Evolutionary conservation across 1,139 yeast species (phyloP).

Genomic region (Candida buenavistaensis): DNA sequence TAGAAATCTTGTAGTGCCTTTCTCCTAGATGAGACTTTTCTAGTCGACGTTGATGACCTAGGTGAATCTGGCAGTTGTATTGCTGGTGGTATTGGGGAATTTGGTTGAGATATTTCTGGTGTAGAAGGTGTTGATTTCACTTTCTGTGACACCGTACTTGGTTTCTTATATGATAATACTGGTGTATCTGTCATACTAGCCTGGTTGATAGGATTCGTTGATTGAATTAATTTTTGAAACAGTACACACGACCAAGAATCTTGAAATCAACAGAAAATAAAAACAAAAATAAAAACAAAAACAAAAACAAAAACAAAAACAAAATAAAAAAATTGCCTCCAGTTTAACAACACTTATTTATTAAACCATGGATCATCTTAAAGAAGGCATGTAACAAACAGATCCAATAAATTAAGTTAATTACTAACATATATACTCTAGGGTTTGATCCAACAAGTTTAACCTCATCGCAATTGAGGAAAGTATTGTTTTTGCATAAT

Average conservation of each 20-base stretch:
- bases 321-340: background rate
- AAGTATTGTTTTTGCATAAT: conserved; percentile 57
- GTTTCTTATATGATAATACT: conserved; percentile 30
- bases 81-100: conserved; percentile 7
- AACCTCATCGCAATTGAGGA: conserved; percentile 64
- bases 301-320: background rate
- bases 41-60: conserved; percentile 10
- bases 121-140: conserved; percentile 3
- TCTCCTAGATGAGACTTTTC: conserved; percentile 42
- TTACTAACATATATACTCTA: conserved; percentile 17
- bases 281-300: background rate
- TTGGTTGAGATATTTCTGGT: conserved; percentile 8
- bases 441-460: conserved; percentile 65
- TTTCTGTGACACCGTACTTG: conserved; percentile 10
- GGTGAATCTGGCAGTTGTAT: conserved; percentile 13
- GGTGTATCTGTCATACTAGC: conserved; percentile 22
- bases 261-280: background rate
- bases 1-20: conserved; percentile 48
- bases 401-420: conserved; percentile 5
- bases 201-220: background rate
- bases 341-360: background rate
- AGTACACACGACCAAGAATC: background rate
- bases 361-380: conserved; percentile 11
- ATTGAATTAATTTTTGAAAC: background rate
- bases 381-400: conserved; percentile 13